A percentile compares a stretch with the other conserved stretches of the same genome.
Evolutionary conservation across 345 rosid genomes (phyloP).

Genomic region (Kandelia obovata): DNA sequence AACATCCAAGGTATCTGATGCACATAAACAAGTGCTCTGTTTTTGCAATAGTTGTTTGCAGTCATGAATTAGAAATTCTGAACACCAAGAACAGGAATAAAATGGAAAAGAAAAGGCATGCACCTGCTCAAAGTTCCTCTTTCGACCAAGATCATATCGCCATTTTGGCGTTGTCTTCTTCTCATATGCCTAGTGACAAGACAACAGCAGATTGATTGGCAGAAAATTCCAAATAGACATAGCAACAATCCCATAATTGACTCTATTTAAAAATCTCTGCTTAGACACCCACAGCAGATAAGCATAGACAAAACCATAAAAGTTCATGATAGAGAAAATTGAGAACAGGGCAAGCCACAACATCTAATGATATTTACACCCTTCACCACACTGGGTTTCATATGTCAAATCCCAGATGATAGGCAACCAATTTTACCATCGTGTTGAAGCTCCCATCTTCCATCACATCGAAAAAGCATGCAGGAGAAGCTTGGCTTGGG

Average conservation of each 20-base stretch:
- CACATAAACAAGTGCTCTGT: no score
- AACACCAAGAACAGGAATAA: constrained; percentile 4
- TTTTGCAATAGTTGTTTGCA: no score
- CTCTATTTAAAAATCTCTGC: no score
- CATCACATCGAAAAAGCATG: background rate
- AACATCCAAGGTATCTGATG: no score
- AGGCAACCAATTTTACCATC: background rate
- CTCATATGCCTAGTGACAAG: constrained; percentile 79
- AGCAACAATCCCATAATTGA: background rate
- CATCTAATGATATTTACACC: background rate
- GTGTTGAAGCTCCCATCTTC: background rate
- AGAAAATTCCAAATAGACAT: background rate
- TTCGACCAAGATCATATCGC: constrained; percentile 95
- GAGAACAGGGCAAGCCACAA: no score
- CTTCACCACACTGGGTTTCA: background rate
- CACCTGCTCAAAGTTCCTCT: constrained; percentile 90
- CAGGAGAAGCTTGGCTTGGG: background rate
- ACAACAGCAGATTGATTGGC: constrained; percentile 9
- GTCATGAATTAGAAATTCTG: no score
- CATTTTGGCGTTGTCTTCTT: constrained; percentile 84
- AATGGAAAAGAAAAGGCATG: constrained; percentile 6
- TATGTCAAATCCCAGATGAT: background rate
- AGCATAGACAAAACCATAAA: no score
- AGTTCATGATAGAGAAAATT: no score
- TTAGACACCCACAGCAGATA: no score